phyloP scores from a whole-genome alignment of 257 asterid genomes.

The Ehretia macrophylla region DNA sequence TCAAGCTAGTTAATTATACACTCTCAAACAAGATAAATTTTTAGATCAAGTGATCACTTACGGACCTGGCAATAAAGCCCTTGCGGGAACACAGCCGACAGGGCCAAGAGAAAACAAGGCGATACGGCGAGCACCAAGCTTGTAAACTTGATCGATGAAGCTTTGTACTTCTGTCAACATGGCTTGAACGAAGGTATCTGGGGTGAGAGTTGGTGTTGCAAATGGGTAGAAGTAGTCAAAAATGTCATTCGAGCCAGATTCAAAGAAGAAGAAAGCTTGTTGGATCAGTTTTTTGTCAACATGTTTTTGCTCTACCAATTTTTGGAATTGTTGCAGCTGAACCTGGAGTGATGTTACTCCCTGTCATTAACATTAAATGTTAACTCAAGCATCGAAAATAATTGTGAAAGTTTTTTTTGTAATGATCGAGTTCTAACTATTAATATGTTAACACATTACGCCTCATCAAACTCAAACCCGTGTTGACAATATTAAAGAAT shows the following conservation, averaged over 20 bases:
- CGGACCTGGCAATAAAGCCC: constrained; percentile 49
- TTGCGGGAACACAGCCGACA: constrained; percentile 72
- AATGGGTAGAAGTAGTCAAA: constrained; percentile 57
- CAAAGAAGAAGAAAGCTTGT: constrained; percentile 47
- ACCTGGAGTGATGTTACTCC: constrained; percentile 54
- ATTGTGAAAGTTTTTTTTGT: too few species aligned
- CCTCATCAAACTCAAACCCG: too few species aligned
- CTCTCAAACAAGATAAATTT: too few species aligned
- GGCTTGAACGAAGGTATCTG: constrained; percentile 47
- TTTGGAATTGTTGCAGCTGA: constrained; percentile 54
- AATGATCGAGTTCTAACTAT: too few species aligned
- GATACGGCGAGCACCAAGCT: constrained; percentile 48
- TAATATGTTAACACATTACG: too few species aligned
- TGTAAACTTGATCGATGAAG: constrained; percentile 32
- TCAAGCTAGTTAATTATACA: too few species aligned
- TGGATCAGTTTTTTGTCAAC: constrained; percentile 24
- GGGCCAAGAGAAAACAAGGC: constrained; percentile 64
- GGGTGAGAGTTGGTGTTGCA: constrained; percentile 28
- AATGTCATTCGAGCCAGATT: constrained; percentile 74
- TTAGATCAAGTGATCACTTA: too few species aligned
- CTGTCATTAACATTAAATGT: constrained; percentile 15
- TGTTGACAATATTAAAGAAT: too few species aligned
- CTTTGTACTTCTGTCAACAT: constrained; percentile 35
- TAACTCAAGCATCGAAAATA: too few species aligned
- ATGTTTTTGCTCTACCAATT: constrained; percentile 35